Base-by-base conservation (phyloP, 2,329 filamentous ascomycete genomes). In the Aureobasidium sp. region DNA sequence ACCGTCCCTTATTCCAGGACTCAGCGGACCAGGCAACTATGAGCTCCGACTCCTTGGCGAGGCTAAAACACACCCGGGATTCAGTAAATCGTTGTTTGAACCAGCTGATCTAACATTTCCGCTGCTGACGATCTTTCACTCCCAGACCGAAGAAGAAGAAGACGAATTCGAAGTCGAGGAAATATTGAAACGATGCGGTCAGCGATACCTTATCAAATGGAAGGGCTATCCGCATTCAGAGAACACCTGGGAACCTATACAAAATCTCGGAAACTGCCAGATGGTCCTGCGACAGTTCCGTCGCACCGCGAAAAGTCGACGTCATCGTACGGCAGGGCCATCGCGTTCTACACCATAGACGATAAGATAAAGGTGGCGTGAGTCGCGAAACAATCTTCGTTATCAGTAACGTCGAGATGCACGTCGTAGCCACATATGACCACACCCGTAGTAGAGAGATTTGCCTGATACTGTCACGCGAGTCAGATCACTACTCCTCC, bases 1-100 rank as follows among this genome's bases (percentile, higher is more conserved):
- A 63, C 63, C 41, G 32, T 65, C 65, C 64, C 59, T 63, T 25
- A 65, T 63, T 58, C 47, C 27, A 58, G 41, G 47, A 58, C 30
- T 58, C 27, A 58, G 54, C 47, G 41, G 41, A 47, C 41, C 27
- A 58, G 54, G 47, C 16, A 58, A 58, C 9, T 58, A 58, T 27
- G 47, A 58, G 47, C 41, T 58, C 54, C 16, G 47, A 47, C 54
- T 58, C 2, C 41, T 41, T 47, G 25, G 47, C 41, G 21, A 58
- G 47, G 25, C 16, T 8, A 58, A 47, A 47, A 45, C 47, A 32
- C 13, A 58, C 41, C 41, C 21, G 1, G 16, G 47, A 3, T 58
- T 58, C 9, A 27, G 47, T 47, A 58, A 47, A 58, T 58, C 54
- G 21, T 27, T 58, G 3, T 15, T 58, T 9, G 29, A 58, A 58